These are phyloP conservation scores for Sparassis latifolia DNA, from an alignment of 1,284 basidiomycete genomes.

Conservation along the genomic window DNA sequence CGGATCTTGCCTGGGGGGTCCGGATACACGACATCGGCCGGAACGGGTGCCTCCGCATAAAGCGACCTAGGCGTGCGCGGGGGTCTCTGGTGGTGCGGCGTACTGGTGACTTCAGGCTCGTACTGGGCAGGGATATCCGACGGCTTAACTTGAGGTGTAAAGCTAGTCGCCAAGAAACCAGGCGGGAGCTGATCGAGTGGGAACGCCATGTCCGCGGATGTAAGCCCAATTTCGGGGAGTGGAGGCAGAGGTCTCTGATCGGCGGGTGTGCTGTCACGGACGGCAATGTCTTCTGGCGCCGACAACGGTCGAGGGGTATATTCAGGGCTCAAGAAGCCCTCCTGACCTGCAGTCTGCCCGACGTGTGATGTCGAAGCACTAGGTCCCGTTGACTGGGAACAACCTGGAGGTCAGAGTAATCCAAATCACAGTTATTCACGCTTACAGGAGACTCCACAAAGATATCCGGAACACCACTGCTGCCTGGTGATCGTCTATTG, in stretches of 20 bases:
- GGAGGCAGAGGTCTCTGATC: slow-evolving; percentile 9
- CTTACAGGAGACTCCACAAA: slow-evolving; percentile 17
- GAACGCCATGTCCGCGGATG: slow-evolving; percentile 6
- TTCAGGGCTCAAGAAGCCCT: slow-evolving; percentile 15
- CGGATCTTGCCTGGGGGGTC: slow-evolving; percentile 7
- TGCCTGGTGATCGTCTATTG: slow-evolving; percentile 6
- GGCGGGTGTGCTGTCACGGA: slow-evolving; percentile 4
- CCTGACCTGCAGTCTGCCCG: no score
- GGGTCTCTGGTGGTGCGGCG: neutral
- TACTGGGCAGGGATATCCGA: neutral
- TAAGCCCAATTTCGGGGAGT: slow-evolving; percentile 4
- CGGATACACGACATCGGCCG: slow-evolving; percentile 16
- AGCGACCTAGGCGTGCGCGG: neutral
- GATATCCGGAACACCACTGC: slow-evolving; percentile 15
- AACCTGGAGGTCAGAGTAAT: no score
- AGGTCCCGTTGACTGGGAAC: no score
- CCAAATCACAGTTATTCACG: neutral
- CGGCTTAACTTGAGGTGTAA: neutral
- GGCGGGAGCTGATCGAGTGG: slow-evolving; percentile 10
- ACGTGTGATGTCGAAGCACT: no score
- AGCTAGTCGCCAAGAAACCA: slow-evolving; percentile 14
- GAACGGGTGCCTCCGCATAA: slow-evolving; percentile 17
- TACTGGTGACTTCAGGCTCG: neutral
- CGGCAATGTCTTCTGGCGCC: slow-evolving; percentile 10
- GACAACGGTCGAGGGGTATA: slow-evolving; percentile 7